Conservation (phyloP, 768 basidiomycete genomes). For the Auricularia cornea region DNA sequence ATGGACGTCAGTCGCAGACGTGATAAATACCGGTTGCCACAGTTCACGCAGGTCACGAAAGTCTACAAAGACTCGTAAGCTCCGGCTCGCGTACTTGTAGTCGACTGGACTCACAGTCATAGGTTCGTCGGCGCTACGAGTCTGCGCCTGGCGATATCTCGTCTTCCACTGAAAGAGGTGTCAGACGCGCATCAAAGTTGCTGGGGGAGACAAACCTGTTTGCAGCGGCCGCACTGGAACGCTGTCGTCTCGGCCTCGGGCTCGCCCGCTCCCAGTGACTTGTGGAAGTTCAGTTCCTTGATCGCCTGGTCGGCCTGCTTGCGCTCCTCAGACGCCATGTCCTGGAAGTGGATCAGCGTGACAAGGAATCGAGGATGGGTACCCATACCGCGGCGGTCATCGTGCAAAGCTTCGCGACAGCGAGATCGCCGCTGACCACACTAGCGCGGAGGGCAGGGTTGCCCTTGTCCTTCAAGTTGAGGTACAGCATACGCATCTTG, state of each 20-base stretch:
- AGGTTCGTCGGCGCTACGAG: constrained; percentile 94
- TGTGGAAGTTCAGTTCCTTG: constrained; percentile 78
- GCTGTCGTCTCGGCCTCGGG: constrained; percentile 93
- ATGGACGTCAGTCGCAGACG: background rate
- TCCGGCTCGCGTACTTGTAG: constrained; percentile 5
- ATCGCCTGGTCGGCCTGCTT: constrained; percentile 78
- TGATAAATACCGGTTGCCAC: constrained; percentile 44
- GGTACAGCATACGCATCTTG: constrained; percentile 81
- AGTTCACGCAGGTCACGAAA: constrained; percentile 77
- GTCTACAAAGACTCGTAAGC: constrained; percentile 39
- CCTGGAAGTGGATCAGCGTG: constrained; percentile 37
- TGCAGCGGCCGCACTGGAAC: constrained; percentile 95
- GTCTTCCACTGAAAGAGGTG: constrained; percentile 55
- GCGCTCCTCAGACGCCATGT: constrained; percentile 92
- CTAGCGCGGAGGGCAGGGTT: constrained; percentile 82
- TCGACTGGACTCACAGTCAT: constrained; percentile 87
- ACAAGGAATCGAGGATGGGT: background rate
- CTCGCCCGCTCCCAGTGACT: constrained; percentile 82
- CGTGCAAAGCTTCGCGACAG: constrained; percentile 56
- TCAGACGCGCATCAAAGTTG: background rate
- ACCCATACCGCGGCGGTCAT: constrained; percentile 73
- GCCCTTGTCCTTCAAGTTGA: constrained; percentile 92
- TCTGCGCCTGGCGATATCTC: constrained; percentile 92
- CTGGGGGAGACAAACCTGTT: constrained; percentile 45
- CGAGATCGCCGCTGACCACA: constrained; percentile 74